A percentile compares a stretch with the other conserved stretches of the same genome.
Conservation (phyloP, 2,329 filamentous ascomycete species). For the Bipolaris victoriae region DNA sequence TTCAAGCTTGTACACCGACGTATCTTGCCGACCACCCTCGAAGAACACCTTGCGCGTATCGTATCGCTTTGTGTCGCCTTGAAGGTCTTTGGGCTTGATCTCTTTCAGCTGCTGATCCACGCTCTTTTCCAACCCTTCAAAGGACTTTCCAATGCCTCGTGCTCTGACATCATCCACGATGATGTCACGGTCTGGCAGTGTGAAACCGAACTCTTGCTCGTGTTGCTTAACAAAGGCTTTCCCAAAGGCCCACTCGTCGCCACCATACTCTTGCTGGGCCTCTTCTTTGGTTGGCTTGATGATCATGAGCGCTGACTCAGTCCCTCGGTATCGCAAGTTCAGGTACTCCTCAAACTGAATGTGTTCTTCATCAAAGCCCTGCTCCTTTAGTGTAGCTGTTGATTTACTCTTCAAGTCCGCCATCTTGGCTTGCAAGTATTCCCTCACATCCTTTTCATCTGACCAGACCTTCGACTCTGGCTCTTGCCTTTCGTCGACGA, state of each 20-base stretch:
- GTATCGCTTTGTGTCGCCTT: conserved; percentile 67
- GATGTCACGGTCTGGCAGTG: conserved; percentile 81
- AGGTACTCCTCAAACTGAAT: conserved; percentile 91
- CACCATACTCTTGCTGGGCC: conserved; percentile 63
- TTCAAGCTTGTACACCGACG: conserved; percentile 82
- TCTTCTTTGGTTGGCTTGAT: conserved; percentile 73
- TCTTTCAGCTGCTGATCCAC: conserved; percentile 82
- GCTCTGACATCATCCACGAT: conserved; percentile 90
- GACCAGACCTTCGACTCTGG: conserved; percentile 69
- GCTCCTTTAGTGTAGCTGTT: conserved; percentile 68
- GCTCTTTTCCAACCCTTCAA: conserved; percentile 77
- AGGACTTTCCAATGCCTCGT: conserved; percentile 87
- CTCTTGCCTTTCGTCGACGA: conserved; percentile 89
- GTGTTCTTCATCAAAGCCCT: conserved; percentile 77
- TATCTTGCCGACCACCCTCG: conserved; percentile 76
- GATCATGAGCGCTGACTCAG: conserved; percentile 90
- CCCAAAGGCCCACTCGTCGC: conserved; percentile 80
- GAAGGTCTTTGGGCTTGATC: conserved; percentile 64
- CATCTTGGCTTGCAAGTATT: conserved; percentile 75
- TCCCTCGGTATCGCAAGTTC: conserved; percentile 90
- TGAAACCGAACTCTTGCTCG: conserved; percentile 92
- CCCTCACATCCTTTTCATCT: conserved; percentile 62
- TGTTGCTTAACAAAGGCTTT: conserved; percentile 86
- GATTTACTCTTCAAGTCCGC: conserved; percentile 80
- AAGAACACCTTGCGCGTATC: conserved; percentile 79